Base-by-base conservation (phyloP, 257 asterid genomes). In the Primulina tabacum region DNA sequence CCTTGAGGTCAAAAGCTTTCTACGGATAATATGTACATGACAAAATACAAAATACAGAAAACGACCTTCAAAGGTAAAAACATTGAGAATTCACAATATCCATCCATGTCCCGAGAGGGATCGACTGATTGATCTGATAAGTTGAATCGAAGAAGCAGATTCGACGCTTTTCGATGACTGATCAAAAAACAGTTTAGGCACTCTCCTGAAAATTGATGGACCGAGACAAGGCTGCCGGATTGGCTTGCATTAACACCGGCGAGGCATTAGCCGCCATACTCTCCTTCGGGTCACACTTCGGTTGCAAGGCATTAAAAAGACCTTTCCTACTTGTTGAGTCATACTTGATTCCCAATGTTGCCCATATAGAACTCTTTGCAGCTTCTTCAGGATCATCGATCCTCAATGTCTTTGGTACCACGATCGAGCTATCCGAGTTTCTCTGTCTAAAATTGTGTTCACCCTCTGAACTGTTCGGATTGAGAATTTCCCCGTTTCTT, bases 351-450 rank as follows among this genome's bases (percentile, higher is more conserved):
- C 98, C 98, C 1, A 92, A 80, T 0, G 97, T 83, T 61, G 83
- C 75, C 98, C 96, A 92, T 83, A 89, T 89, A 0, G 96, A 88
- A 70, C 97, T 92, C 84, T 81, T 92, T 9, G 92, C 95, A 7
- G 95, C 95, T 77, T 92, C 98, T 62, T 86, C 91, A 1, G 91
- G 97, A 74, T 92, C 95, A 70, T 87, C 92, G 20, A 86, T 84
- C 78, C 98, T 83, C 88, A 90, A 80, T 0, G 90, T 88, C 71
- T 88, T 89, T 1, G 98, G 96, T 53, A 88, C 78, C 61, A 92
- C 71, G 28, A 88, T 75, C 14, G 88, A 69, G 55, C 85, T 73
- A 70, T 78, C 86, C 8, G 69, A 60, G 14, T 52, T 64, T 70
- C 68, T 81, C 21, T 38, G 63, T 18, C 76, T 69, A 4, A 40